Conservation (phyloP, 78 protist genomes). For the Cyanophora paradoxa region DNA sequence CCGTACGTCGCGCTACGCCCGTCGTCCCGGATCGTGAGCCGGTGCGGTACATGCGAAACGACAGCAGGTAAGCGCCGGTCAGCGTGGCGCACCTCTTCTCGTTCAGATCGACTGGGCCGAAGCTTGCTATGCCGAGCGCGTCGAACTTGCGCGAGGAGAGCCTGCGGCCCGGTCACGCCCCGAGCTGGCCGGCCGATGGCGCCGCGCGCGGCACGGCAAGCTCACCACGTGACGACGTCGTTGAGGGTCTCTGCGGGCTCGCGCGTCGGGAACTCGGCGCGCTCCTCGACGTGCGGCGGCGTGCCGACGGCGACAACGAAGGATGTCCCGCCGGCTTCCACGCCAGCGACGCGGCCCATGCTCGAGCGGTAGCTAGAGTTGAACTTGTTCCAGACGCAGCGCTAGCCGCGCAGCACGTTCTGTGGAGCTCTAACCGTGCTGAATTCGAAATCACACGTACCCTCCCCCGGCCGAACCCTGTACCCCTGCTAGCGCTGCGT, state of each 20-base stretch:
- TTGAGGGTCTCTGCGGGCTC: neutral
- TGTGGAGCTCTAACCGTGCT: no score
- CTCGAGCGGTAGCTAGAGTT: no score
- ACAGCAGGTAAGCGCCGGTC: neutral
- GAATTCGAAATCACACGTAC: no score
- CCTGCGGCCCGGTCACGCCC: neutral
- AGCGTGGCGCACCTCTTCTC: neutral
- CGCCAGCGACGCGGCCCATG: conserved; percentile 17
- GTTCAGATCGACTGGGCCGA: conserved; percentile 75
- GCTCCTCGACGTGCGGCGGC: neutral
- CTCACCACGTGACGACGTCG: neutral
- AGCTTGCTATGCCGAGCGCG: conserved; percentile 64
- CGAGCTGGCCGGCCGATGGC: neutral
- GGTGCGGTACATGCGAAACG: neutral
- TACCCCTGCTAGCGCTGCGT: no score
- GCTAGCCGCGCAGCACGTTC: no score
- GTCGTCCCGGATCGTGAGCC: no score
- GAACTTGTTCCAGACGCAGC: no score
- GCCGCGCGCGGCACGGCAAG: neutral
- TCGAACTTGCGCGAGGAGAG: neutral
- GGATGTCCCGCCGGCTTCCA: conserved; percentile 24
- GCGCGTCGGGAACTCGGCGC: neutral
- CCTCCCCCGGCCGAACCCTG: no score
- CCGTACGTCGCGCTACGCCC: conserved; percentile 51
- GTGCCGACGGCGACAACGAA: neutral